Evolutionary conservation across 768 basidiomycete species (phyloP), one percentile per base, ranked within the genome.

Genomic region (Pleurotus tuber-regium): DNA sequence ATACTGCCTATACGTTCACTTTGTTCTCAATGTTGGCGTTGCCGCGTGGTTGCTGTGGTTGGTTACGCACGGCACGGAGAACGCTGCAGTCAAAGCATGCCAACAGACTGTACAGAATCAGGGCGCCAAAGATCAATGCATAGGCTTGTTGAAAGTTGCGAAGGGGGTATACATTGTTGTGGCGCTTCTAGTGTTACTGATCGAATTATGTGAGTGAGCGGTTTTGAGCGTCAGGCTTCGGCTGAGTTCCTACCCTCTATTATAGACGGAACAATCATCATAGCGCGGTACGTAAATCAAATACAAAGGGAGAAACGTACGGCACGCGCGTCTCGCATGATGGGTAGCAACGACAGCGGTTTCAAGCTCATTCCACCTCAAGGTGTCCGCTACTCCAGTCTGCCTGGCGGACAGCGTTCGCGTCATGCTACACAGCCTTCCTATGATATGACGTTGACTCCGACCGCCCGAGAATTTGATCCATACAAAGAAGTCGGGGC

Each of bases 1-100:
- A 8, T 78, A 79, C 61, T 76, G 78, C 62, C 66, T 82, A 61
- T 80, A 81, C 68, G 55, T 75, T 56, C 80, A 85, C 66, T 75
- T 84, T 61, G 33, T 79, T 57, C 52, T 83, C 70, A 83, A 81
- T 61, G 52, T 83, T 61, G 70, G 66, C 24, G 72, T 79, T 54
- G 78, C 78, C 33, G 63, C 62, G 50, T 84, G 77, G 65, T 70
- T 84, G 57, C 68, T 83, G 31, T 76, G 69, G 56, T 62, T 73
- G 50, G 68, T 86, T 43, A 70, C 73, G 38, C 72, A 73, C 51
- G 72, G 76, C 35, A 69, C 78, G 12, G 65, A 68, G 29, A 71
- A 67, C 41, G 72, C 77, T 21, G 63, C 75, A 21, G 61, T 63
- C 36, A 57, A 70, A 18, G 68, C 74, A 35, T 87, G 86, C 63